Percentiles rank a stretch among this genome's conserved stretches.
These are phyloP conservation scores for Kluyveromyces sp. DNA, from an alignment of 1,139 yeast genomes.

Conservation along the genomic window DNA sequence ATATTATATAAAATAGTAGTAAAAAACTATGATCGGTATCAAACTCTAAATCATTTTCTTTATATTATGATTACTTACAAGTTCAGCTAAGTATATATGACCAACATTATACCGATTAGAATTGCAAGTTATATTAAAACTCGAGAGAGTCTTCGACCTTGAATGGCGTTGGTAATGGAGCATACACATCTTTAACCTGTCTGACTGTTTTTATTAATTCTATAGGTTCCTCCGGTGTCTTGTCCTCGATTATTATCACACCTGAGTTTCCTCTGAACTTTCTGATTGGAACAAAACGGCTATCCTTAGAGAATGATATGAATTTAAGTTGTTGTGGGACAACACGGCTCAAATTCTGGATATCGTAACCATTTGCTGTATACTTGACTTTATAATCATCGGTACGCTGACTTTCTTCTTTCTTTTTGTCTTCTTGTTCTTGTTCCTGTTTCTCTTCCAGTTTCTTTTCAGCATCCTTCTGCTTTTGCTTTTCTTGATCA, in stretches of 20 bases:
- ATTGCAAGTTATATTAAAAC: conserved; percentile 10
- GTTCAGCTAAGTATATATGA: neutral
- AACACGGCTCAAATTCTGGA: conserved; percentile 78
- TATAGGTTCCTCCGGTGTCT: conserved; percentile 55
- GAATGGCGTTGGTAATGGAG: conserved; percentile 88
- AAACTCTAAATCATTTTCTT: too few relatives aligned
- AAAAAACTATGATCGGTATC: too few relatives aligned
- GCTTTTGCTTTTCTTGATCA: conserved; percentile 29
- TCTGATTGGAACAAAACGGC: conserved; percentile 77
- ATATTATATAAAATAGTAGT: neutral
- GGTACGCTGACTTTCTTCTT: conserved; percentile 27
- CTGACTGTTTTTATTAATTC: conserved; percentile 78
- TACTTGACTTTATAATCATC: conserved; percentile 33
- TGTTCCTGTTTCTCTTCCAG: conserved; percentile 28
- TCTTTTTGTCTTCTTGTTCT: conserved; percentile 21
- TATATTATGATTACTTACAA: too few relatives aligned
- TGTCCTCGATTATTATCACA: conserved; percentile 70
- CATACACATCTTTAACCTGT: conserved; percentile 73
- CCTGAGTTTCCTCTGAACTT: conserved; percentile 75
- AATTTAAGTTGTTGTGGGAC: conserved; percentile 85
- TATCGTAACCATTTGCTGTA: conserved; percentile 54
- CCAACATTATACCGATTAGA: neutral
- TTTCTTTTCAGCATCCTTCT: conserved; percentile 34
- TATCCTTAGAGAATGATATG: conserved; percentile 67
- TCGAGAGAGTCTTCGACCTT: conserved; percentile 28